Percentiles rank a stretch among this genome's conserved stretches.
Evolutionary conservation across 2,329 filamentous ascomycete genomes (phyloP).

Genomic region (Apiospora pterosperma): DNA sequence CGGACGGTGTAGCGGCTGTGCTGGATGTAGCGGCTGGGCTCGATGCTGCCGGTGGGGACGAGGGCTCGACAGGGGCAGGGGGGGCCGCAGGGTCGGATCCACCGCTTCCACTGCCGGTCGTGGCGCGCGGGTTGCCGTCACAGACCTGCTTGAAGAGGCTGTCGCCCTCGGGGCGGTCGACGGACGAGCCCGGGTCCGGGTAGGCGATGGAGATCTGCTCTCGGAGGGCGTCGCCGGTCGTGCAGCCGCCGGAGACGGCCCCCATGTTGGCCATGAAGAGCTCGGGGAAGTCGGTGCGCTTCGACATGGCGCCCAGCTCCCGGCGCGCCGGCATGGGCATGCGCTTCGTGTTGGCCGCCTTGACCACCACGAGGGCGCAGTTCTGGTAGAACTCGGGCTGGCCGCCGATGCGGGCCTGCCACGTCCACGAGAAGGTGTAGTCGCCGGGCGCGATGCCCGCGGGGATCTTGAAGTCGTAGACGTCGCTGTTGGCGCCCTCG

Average conservation of each 20-base stretch:
- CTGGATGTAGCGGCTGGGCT: neutral
- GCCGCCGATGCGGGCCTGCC: slow-evolving; percentile 65
- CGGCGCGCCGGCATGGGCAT: slow-evolving; percentile 11
- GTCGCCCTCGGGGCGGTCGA: slow-evolving; percentile 36
- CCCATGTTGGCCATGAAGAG: slow-evolving; percentile 69
- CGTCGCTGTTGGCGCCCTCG: slow-evolving; percentile 37
- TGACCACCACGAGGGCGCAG: slow-evolving; percentile 62
- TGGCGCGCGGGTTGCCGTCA: slow-evolving; percentile 25
- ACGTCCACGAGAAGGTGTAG: slow-evolving; percentile 71
- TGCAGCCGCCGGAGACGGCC: slow-evolving; percentile 42
- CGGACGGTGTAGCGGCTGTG: neutral
- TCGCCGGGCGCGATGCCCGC: slow-evolving; percentile 56
- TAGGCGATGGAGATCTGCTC: slow-evolving; percentile 44
- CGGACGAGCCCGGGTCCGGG: slow-evolving; percentile 57
- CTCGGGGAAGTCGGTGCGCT: slow-evolving; percentile 48
- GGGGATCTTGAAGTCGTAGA: slow-evolving; percentile 59
- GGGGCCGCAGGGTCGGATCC: no score
- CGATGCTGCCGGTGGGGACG: neutral
- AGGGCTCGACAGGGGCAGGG: neutral
- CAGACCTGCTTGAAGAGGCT: slow-evolving; percentile 29
- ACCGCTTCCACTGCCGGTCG: neutral
- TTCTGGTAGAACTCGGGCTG: slow-evolving; percentile 68
- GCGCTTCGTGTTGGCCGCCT: slow-evolving; percentile 18
- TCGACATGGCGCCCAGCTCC: slow-evolving; percentile 1
- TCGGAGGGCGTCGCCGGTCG: slow-evolving; percentile 46